Evolutionary conservation across 139 green algal species (phyloP).

Genomic region (Chlamydomonas eustigma): DNA sequence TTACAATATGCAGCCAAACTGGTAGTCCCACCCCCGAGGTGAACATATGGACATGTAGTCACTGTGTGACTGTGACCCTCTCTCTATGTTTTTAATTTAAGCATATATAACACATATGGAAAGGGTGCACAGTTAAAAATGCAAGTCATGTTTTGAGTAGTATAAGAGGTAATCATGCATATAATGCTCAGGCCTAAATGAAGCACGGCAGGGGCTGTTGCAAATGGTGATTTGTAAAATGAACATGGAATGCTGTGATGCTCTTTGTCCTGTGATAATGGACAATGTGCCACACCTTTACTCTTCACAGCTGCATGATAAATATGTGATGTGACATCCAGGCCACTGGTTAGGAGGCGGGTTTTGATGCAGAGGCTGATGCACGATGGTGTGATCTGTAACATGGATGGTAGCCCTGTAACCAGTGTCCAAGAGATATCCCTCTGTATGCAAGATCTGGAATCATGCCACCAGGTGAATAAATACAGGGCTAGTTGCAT

Average conservation of each 20-base stretch:
- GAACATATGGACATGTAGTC: background rate
- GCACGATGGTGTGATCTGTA: slow-evolving; percentile 1
- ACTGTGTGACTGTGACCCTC: background rate
- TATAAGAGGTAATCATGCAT: background rate
- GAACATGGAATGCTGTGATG: background rate
- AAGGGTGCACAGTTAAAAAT: no score
- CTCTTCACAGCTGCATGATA: no score
- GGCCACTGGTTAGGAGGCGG: background rate
- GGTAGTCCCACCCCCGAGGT: background rate
- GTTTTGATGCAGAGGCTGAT: background rate
- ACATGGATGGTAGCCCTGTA: background rate
- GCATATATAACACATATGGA: no score
- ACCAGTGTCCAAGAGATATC: background rate
- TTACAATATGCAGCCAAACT: background rate
- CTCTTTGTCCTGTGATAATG: no score
- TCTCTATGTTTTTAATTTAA: no score
- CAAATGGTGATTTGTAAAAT: no score
- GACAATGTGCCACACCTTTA: no score
- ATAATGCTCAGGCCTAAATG: background rate
- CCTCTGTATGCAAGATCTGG: background rate
- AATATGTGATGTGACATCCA: background rate
- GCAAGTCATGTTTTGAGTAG: background rate
- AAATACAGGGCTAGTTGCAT: background rate
- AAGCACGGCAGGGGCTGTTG: no score
- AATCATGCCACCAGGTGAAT: background rate